These are phyloP conservation scores for Entomortierella beljakovae DNA, from an alignment of 192 early-diverging fungal species.

Conservation along the genomic window DNA sequence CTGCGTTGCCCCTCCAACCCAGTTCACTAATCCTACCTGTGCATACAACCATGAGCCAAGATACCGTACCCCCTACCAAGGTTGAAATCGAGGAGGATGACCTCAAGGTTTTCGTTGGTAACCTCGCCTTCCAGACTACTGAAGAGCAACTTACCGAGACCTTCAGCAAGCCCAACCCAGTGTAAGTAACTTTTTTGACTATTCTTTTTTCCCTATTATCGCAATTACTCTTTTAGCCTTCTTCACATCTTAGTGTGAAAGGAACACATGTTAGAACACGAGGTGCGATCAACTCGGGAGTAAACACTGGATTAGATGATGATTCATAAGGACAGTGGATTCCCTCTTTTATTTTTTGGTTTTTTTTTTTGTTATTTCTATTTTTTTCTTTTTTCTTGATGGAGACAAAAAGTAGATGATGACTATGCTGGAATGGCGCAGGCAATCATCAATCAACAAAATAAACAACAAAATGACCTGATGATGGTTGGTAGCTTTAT, in stretches of 20 bases:
- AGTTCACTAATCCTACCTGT: conserved; percentile 29
- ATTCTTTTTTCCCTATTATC: neutral
- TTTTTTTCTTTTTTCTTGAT: no score
- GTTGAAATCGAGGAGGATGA: conserved; percentile 55
- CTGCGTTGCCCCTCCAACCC: conserved; percentile 12
- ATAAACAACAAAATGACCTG: no score
- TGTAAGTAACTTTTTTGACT: conserved; percentile 67
- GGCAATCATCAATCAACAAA: no score
- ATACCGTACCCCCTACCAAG: conserved; percentile 39
- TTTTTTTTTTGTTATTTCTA: no score
- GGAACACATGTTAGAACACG: no score
- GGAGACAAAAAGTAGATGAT: neutral
- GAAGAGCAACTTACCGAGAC: conserved; percentile 82
- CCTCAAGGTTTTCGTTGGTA: conserved; percentile 95
- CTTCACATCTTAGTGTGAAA: no score
- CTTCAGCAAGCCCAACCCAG: conserved; percentile 78
- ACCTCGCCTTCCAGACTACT: conserved; percentile 90
- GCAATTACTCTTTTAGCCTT: no score
- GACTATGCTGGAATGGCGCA: no score
- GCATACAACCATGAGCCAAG: conserved; percentile 46
- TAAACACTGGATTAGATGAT: neutral
- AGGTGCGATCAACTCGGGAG: neutral
- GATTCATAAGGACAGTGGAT: neutral
- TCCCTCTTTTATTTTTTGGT: no score
- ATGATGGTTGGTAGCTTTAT: no score